Conservation (phyloP, 106 monocot species). For the Platanthera zijinensis region DNA sequence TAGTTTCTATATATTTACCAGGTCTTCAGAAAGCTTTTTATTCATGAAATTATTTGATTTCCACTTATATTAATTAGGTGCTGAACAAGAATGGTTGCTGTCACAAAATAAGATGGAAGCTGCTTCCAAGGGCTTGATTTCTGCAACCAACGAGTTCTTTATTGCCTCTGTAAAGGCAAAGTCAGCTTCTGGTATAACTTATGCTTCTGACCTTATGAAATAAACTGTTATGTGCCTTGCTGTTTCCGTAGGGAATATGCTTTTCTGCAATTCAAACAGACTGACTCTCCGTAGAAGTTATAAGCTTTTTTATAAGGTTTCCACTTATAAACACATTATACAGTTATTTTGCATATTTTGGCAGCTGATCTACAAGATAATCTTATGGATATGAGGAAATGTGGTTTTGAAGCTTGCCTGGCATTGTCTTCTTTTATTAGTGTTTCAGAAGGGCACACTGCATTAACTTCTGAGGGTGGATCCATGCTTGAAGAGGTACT, state of each 20-base stretch:
- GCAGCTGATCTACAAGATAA: slow-evolving; percentile 75
- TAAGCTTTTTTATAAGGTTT: not conserved
- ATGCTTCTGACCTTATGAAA: not conserved
- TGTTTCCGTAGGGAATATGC: not conserved
- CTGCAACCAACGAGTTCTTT: slow-evolving; percentile 61
- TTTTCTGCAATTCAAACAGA: not conserved
- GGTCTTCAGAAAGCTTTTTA: not conserved
- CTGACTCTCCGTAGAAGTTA: not conserved
- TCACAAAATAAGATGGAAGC: slow-evolving; percentile 67
- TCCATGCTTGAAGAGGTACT: slow-evolving; percentile 94
- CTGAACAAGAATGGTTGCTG: slow-evolving; percentile 79
- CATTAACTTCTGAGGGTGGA: slow-evolving; percentile 89
- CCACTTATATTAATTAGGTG: slow-evolving; percentile 39
- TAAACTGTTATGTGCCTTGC: not conserved
- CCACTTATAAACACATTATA: not conserved
- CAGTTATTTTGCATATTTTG: slow-evolving; percentile 14
- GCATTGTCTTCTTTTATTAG: slow-evolving; percentile 65
- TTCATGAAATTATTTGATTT: not conserved
- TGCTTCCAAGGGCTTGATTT: slow-evolving; percentile 58
- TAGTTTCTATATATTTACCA: not conserved
- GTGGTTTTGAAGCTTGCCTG: slow-evolving; percentile 52
- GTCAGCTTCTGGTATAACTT: slow-evolving; percentile 62
- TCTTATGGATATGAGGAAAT: slow-evolving; percentile 37
- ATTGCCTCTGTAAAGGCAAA: slow-evolving; percentile 61
- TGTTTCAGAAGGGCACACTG: slow-evolving; percentile 66